A percentile compares a stretch with the other conserved stretches of the same genome.
phyloP scores from a whole-genome alignment of 805 yeast genomes.

The Pichia thaimueangensis region DNA sequence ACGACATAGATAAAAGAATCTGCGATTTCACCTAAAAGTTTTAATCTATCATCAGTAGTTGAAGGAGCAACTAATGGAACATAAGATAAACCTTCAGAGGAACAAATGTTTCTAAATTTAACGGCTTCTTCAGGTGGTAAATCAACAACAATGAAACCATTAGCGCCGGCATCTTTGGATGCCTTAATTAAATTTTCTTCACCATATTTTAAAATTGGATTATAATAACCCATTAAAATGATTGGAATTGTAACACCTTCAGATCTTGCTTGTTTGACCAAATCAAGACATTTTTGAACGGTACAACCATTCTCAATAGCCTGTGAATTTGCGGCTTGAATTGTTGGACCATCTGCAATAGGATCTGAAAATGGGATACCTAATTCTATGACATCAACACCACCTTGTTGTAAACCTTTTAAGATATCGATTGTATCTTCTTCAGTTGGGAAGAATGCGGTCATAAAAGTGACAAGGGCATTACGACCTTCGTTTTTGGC shows the following conservation, averaged over 20 bases:
- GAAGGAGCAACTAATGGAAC: conserved; percentile 96
- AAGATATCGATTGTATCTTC: conserved; percentile 85
- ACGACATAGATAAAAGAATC: conserved; percentile 96
- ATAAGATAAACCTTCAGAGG: conserved; percentile 65
- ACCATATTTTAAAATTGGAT: conserved; percentile 86
- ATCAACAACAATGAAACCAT: conserved; percentile 91
- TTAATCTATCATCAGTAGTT: conserved; percentile 84
- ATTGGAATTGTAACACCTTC: conserved; percentile 86
- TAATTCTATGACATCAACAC: conserved; percentile 89
- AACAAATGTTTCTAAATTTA: conserved; percentile 69
- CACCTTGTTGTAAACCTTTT: conserved; percentile 88
- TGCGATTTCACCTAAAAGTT: conserved; percentile 73
- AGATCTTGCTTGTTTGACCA: conserved; percentile 68
- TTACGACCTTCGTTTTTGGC: conserved; percentile 48
- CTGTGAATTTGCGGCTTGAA: conserved; percentile 79
- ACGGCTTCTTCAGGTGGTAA: conserved; percentile 97
- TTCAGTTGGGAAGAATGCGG: conserved; percentile 88
- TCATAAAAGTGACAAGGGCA: conserved; percentile 85
- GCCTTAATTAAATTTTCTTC: conserved; percentile 77
- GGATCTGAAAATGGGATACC: conserved; percentile 98
- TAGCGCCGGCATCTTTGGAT: conserved; percentile 84
- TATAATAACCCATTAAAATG: conserved; percentile 95
- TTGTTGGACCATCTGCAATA: conserved; percentile 97
- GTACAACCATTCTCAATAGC: conserved; percentile 83
- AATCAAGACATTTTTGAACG: conserved; percentile 58